Conservation (phyloP, 495 filamentous ascomycete species). For the Penicillium alfredii region DNA sequence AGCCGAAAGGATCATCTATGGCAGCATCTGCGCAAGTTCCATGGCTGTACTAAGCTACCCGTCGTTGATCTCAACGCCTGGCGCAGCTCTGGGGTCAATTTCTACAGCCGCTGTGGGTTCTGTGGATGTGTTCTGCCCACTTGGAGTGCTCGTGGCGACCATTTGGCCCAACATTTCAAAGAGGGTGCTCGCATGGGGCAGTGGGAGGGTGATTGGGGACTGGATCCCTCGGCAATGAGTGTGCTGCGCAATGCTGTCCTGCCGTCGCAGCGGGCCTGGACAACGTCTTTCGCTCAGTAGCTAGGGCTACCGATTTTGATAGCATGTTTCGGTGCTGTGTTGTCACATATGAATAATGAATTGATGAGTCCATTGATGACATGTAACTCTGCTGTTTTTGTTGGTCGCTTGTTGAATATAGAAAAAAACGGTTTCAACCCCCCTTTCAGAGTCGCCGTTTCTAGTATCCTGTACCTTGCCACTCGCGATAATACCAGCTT, state of each 20-base stretch:
- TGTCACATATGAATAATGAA: too few species aligned
- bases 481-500: slow-evolving; percentile 55
- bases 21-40: slow-evolving; percentile 75
- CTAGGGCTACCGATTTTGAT: background rate
- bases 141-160: slow-evolving; percentile 58
- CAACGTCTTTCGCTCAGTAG: background rate
- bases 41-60: slow-evolving; percentile 55
- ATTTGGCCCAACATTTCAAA: slow-evolving; percentile 65
- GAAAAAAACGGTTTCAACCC: too few species aligned
- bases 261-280: slow-evolving; percentile 28
- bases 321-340: too few species aligned
- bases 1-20: slow-evolving; percentile 79
- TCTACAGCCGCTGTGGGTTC: slow-evolving; percentile 67
- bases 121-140: slow-evolving; percentile 54
- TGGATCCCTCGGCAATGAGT: slow-evolving; percentile 51
- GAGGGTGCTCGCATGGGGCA: slow-evolving; percentile 59
- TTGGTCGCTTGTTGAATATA: too few species aligned
- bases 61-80: slow-evolving; percentile 61
- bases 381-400: too few species aligned
- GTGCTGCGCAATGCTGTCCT: slow-evolving; percentile 58
- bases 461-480: slow-evolving; percentile 18
- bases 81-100: slow-evolving; percentile 53
- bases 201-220: slow-evolving; percentile 71
- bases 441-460: background rate
- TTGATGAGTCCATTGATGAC: too few species aligned